A percentile compares a stretch with the other conserved stretches of the same genome.
phyloP scores from a whole-genome alignment of 352 stramenopile genomes.

The Phytophthora chlamydospora region DNA sequence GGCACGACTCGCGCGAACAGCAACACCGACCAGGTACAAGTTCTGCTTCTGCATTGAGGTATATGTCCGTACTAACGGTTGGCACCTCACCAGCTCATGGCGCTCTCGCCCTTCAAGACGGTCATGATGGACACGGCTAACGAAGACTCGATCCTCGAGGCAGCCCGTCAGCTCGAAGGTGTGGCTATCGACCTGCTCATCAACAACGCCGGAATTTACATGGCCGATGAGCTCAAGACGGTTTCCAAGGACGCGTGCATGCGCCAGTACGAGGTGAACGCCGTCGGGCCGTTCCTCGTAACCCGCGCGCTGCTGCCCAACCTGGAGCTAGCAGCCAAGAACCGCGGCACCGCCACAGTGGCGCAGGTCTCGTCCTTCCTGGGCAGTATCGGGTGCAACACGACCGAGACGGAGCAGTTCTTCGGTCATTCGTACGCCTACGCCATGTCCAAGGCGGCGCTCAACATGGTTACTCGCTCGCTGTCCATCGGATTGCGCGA shows the following conservation, averaged over 20 bases:
- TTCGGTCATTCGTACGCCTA: conserved; percentile 57
- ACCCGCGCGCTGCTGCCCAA: conserved; percentile 52
- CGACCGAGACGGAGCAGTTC: conserved; percentile 12
- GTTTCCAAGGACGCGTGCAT: conserved; percentile 48
- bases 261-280: conserved; percentile 63
- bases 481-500: conserved; percentile 43
- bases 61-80: no score
- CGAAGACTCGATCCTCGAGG: conserved; percentile 47
- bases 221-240: conserved; percentile 27
- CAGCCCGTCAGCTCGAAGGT: conserved; percentile 43
- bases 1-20: conserved; percentile 35
- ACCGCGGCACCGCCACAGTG: conserved; percentile 41
- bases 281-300: conserved; percentile 57
- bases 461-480: conserved; percentile 65
- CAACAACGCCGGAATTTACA: conserved; percentile 64
- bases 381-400: conserved; percentile 53
- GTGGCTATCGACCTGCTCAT: conserved; percentile 60
- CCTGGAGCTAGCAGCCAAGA: conserved; percentile 39
- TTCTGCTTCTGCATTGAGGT: no score
- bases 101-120: conserved; percentile 42
- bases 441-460: conserved; percentile 61
- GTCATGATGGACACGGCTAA: conserved; percentile 49
- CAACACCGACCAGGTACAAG: conserved; percentile 40
- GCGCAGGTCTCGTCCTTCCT: conserved; percentile 52
- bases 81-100: conserved; percentile 15